Evolutionary conservation across 2,329 filamentous ascomycete species (phyloP).

Genomic region (Ophidiomyces ophidiicola): DNA sequence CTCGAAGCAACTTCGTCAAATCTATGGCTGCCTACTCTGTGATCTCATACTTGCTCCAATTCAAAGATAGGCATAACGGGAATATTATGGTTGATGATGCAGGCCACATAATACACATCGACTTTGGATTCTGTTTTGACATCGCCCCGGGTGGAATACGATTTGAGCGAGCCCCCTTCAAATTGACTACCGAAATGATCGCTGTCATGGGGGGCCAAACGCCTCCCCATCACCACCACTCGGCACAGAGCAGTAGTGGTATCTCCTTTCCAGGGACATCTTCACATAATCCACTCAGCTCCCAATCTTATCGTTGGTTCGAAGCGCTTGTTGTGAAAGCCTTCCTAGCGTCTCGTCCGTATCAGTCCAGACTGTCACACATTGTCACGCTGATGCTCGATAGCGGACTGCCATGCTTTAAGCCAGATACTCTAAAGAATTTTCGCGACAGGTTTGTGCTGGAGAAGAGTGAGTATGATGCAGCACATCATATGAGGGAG

Average conservation of each 20-base stretch:
- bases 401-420: slow-evolving; percentile 92
- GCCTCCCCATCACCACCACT: slow-evolving; percentile 2
- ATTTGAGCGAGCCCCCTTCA: slow-evolving; percentile 97
- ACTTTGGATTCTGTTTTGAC: slow-evolving; percentile 99
- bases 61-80: slow-evolving; percentile 98
- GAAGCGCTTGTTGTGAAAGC: slow-evolving; percentile 94
- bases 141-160: slow-evolving; percentile 94
- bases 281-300: slow-evolving; percentile 44
- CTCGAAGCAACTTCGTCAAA: slow-evolving; percentile 95
- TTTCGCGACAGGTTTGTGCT: slow-evolving; percentile 88
- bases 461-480: slow-evolving; percentile 82
- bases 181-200: slow-evolving; percentile 93
- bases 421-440: slow-evolving; percentile 84
- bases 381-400: slow-evolving; percentile 93
- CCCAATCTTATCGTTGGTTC: slow-evolving; percentile 88
- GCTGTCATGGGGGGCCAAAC: slow-evolving; percentile 76
- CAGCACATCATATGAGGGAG: slow-evolving; percentile 84
- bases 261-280: slow-evolving; percentile 23
- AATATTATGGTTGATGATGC: slow-evolving; percentile 99
- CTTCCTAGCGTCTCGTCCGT: slow-evolving; percentile 75
- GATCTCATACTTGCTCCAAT: slow-evolving; percentile 91
- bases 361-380: slow-evolving; percentile 78
- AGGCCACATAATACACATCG: slow-evolving; percentile 94
- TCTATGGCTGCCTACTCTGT: slow-evolving; percentile 98
- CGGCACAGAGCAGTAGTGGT: slow-evolving; percentile 11